These are phyloP conservation scores for Blepharisma undulans DNA, from an alignment of 169 alveolate species.

Conservation along the genomic window DNA sequence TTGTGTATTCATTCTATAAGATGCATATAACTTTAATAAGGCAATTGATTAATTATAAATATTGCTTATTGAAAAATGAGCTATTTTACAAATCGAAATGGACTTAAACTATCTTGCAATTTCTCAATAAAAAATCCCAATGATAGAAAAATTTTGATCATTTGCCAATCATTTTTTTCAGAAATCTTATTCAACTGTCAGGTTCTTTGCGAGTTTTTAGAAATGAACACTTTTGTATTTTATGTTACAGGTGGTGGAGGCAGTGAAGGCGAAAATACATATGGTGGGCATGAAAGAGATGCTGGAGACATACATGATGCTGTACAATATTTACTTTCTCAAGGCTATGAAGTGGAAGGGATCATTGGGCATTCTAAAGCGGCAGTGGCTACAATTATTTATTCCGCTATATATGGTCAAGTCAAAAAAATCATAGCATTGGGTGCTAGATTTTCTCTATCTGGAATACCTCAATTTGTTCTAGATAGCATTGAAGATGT, in stretches of 20 bases:
- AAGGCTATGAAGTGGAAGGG: not conserved
- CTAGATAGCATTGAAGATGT: not conserved
- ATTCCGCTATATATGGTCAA: not conserved
- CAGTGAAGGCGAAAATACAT: constrained; percentile 21
- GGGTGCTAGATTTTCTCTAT: not conserved
- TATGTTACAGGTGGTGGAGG: constrained; percentile 14
- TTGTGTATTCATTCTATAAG: too few relatives aligned
- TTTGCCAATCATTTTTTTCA: too few relatives aligned
- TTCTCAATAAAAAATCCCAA: too few relatives aligned
- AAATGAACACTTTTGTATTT: not conserved
- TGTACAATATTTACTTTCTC: not conserved
- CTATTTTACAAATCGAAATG: too few relatives aligned
- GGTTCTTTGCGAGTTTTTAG: not conserved
- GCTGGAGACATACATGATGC: not conserved
- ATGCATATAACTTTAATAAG: too few relatives aligned
- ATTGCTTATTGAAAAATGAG: too few relatives aligned
- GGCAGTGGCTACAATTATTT: not conserved
- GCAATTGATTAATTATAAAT: too few relatives aligned
- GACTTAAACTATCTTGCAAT: too few relatives aligned
- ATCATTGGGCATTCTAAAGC: constrained; percentile 32
- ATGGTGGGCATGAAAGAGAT: constrained; percentile 5
- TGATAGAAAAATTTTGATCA: too few relatives aligned
- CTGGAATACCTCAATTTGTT: not conserved
- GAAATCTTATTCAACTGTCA: too few relatives aligned
- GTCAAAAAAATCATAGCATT: not conserved